Base-by-base conservation (phyloP, 257 asterid genomes). In the Nicotiana obtusifolia region DNA sequence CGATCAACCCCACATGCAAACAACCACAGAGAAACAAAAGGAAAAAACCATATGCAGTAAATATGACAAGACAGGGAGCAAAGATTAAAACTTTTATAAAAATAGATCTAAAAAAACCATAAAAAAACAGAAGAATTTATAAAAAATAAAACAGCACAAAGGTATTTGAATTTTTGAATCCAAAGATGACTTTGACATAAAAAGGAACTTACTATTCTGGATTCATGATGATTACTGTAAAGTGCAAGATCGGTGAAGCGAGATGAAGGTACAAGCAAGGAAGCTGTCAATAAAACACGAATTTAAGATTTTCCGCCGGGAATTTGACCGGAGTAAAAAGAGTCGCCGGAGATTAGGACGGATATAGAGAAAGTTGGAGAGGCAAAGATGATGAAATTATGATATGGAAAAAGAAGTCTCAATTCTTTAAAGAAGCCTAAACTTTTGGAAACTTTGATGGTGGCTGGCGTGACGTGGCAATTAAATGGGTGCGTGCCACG, bases 191-290 rank as follows among this genome's bases (percentile, higher is more conserved):
- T 20, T 41, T 4, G 41, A 49, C 49, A 14, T 16, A 10, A 67
- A 59, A 68, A 80, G 20, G 67, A 26, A 84, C 91, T 87, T 87
- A 91, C 95, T 91, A 91, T 90, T 91, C 95, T 2, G 92, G 93
- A 91, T 90, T 91, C 95, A 91, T 91, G 86, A 81, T 93, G 85
- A 78, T 93, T 54, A 85, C 52, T 22, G 54, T 54, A 65, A 22
- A 75, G 49, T 35, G 8, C 8, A 33, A 54, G 83, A 81, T 81
- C 83, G 57, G 64, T 52, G 28, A 65, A 16, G 16, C n/a, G 33
- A 41, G 49, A 41, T 41, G 49, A 71, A 15, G 80, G 80, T 24
- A 73, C 79, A 47, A 73, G 52, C 22, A 47, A 47, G 1, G 61
- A 47, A 75, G 10, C 80, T 15, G 37, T 49, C 62, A 49, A 4